These are phyloP conservation scores for Apiospora arundinis DNA, from an alignment of 2,329 filamentous ascomycete species.

Conservation along the genomic window DNA sequence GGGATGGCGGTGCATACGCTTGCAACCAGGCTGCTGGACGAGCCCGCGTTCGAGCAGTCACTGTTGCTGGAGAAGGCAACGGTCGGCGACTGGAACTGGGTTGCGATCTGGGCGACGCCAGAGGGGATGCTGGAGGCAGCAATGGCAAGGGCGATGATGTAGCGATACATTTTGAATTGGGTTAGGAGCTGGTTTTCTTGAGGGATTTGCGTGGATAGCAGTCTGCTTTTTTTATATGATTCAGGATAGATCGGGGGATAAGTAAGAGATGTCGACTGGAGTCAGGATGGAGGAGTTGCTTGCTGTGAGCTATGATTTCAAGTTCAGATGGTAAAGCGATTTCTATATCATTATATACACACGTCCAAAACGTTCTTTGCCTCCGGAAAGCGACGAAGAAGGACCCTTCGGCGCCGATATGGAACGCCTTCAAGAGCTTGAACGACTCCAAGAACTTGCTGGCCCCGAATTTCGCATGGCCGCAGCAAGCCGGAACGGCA, in stretches of 20 bases:
- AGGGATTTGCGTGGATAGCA: neutral
- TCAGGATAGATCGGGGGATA: neutral
- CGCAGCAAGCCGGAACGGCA: neutral
- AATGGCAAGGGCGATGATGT: neutral
- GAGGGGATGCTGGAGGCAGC: neutral
- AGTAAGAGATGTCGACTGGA: neutral
- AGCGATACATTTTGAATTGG: neutral
- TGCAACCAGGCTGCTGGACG: neutral
- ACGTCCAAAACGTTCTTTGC: neutral
- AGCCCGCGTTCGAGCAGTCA: neutral
- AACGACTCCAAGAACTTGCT: neutral
- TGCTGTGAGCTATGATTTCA: neutral
- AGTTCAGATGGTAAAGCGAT: neutral
- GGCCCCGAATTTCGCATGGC: neutral
- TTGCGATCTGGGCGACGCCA: neutral
- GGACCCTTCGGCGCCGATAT: neutral
- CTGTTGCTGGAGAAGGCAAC: neutral
- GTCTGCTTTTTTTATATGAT: neutral
- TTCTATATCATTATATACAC: neutral
- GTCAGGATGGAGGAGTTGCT: neutral
- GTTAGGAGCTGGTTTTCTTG: neutral
- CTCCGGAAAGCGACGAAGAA: neutral
- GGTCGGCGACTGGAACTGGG: conserved; percentile 1
- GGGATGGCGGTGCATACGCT: neutral
- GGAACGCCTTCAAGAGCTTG: neutral